Evolutionary conservation across 495 filamentous ascomycete genomes (phyloP), one percentile per base, ranked within the genome.

Genomic region (Penicillium diatomitis): DNA sequence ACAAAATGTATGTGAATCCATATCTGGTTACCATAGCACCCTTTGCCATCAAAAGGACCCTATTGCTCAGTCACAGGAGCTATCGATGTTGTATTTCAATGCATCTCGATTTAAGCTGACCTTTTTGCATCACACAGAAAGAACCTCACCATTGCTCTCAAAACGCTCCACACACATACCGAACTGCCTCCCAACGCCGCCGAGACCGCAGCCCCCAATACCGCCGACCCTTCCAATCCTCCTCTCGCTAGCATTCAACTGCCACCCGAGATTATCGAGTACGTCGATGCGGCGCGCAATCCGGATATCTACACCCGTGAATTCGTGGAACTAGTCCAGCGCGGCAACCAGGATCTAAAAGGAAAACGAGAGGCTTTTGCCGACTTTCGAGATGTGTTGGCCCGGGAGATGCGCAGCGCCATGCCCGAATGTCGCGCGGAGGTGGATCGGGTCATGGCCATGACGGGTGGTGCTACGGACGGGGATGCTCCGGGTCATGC

Each of bases 231-330:
- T 58, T 66, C 61, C 59, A 73, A 75, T 44, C 64, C 72, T 58
- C 50, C 60, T 10, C 60, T 79, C 9, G 62, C 75, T 10, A 70
- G 70, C 40, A 67, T 69, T 47, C 74, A 77, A 12, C 76, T 97
- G 29, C 91, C 92, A 3, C 82, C 84, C n/a, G 90, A 95, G 55
- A 82, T 98, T 8, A 86, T 96, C 59, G 76, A 85, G 51, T 99
- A 99, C 71, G 87, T 99, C 44, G 90, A 96, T 65, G 77, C 85
- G 45, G 83, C 88, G 8, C 85, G 92, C 39, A 99, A 99, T 70
- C 92, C 92, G 9, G 91, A 97, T 64, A 95, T 99, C 68, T 99
- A 96, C 74, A 97, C 91, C 46, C 79, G 92, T 35, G 90, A 97
- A 71, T 95, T 96, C 60, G 89, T 97, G 41, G 94, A 98, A 80